Base-by-base conservation (phyloP, 2,329 filamentous ascomycete species). In the Trichoderma aggressivum region DNA sequence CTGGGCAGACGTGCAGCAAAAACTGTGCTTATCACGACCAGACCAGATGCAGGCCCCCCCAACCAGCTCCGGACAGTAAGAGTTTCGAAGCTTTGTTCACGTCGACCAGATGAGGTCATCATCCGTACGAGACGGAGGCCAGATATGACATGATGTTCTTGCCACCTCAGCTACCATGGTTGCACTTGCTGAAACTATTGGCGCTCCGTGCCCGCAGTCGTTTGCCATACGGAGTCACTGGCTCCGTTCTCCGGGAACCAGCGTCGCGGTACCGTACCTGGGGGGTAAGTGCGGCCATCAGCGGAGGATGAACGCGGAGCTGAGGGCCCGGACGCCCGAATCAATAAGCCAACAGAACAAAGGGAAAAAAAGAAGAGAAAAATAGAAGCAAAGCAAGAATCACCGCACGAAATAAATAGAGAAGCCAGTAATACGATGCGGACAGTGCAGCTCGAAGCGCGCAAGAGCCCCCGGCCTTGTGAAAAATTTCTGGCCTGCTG, bases 141-240 rank as follows among this genome's bases (percentile, higher is more conserved):
- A n/a, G 34, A 28, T 34, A 69, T 61, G 65, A 61, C 65, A 69
- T 36, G 65, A 53, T 69, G 65, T 21, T 61, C 56, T 69, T 69
- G 65, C 65, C 65, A 69, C 65, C 28, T 55, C 61, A 64, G 62
- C 62, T 26, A 47, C 62, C 18, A n/a, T 69, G 65, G 65, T 36
- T 32, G 39, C 65, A 53, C 56, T 53, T 69, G 39, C 36, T 61
- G 65, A 53, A 61, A 69, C 65, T 69, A 69, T 61, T 69, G 65
- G 65, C 43, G 39, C 55, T 69, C 65, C 65, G 53, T 69, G 65
- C 30, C 55, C 65, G 65, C 26, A 24, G 26, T 34, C 39, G 56
- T 61, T 69, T 69, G 65, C 65, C 55, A 59, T 60, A 61, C 65
- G 65, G 55, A 69, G 55, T 50, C 56, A 26, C 65, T 28, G 39